These are phyloP conservation scores for Verbena officinalis DNA, from an alignment of 257 asterid genomes.

Conservation along the genomic window DNA sequence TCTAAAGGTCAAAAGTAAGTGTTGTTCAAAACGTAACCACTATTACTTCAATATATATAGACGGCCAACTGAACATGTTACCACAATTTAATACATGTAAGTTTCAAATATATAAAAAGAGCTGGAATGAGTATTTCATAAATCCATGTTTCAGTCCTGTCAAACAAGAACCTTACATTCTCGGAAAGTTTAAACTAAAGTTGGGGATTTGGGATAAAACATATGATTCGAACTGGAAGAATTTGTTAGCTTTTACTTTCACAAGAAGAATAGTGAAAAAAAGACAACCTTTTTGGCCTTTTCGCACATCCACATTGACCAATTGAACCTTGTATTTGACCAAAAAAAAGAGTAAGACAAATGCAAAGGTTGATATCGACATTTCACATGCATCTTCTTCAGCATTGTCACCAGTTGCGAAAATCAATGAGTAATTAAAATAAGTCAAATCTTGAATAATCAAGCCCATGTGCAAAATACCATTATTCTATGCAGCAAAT, in stretches of 20 bases:
- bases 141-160: not conserved
- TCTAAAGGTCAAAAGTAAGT: not conserved
- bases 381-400: not conserved
- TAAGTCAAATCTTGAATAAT: not conserved
- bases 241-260: not conserved
- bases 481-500: not conserved
- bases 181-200: not conserved
- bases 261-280: constrained; percentile 1
- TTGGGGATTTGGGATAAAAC: not conserved
- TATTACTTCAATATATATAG: not conserved
- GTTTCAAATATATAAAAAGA: not conserved
- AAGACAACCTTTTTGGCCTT: not conserved
- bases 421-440: not conserved
- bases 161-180: constrained; percentile 3
- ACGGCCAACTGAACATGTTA: not conserved
- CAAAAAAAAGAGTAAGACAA: not conserved
- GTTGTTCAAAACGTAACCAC: not conserved
- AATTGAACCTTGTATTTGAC: not conserved
- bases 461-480: not conserved
- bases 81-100: not conserved
- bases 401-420: not conserved
- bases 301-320: not conserved
- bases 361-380: not conserved
- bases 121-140: not conserved
- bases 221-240: not conserved